Conservation (phyloP, 805 yeast genomes). For the Barnettozyma salicaria region DNA sequence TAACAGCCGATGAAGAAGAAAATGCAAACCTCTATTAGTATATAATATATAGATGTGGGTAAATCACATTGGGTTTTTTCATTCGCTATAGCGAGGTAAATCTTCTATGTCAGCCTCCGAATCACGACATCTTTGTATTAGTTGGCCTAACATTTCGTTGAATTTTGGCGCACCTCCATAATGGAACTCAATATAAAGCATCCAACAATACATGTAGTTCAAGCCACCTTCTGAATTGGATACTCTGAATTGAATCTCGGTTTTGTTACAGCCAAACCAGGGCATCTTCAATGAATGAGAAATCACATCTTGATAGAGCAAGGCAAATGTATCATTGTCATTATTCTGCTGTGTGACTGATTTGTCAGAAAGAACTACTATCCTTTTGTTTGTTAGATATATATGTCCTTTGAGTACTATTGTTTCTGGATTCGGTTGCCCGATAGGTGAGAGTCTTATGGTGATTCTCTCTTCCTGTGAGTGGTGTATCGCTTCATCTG, state of each 20-base stretch:
- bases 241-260: constrained; percentile 37
- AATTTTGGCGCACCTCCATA: constrained; percentile 46
- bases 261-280: constrained; percentile 50
- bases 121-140: constrained; percentile 32
- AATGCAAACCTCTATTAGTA: no score
- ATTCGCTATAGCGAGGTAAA: constrained; percentile 36
- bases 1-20: no score
- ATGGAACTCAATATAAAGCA: constrained; percentile 34
- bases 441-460: constrained; percentile 16
- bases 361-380: constrained; percentile 30
- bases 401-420: constrained; percentile 30
- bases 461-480: constrained; percentile 15
- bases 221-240: constrained; percentile 30
- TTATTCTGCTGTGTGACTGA: not conserved
- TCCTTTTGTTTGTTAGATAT: constrained; percentile 37
- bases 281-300: constrained; percentile 40
- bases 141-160: constrained; percentile 29
- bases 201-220: constrained; percentile 33
- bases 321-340: constrained; percentile 30
- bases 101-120: constrained; percentile 40
- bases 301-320: constrained; percentile 29
- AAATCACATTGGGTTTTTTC: no score
- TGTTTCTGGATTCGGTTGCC: constrained; percentile 22
- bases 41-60: no score
- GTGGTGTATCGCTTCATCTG: constrained; percentile 20